phyloP scores from a whole-genome alignment of 805 yeast species.

The Sugiyamaella marilandica region DNA sequence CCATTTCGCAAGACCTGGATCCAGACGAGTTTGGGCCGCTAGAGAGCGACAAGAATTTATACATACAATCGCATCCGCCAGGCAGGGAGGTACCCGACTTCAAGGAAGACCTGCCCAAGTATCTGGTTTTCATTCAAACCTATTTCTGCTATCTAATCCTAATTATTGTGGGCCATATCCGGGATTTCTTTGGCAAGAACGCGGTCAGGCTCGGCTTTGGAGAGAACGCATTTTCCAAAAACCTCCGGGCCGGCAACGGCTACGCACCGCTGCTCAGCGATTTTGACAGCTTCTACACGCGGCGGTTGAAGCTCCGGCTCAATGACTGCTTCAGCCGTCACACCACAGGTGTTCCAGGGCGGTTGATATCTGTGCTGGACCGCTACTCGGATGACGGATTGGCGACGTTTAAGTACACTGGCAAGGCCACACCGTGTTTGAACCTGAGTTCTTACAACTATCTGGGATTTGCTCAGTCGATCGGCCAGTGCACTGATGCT shows the following conservation, averaged over 20 bases:
- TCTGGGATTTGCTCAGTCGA: conserved; percentile 93
- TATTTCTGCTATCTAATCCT: conserved; percentile 79
- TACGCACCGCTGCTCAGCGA: conserved; percentile 95
- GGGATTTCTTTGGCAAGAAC: conserved; percentile 76
- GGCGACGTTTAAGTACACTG: conserved; percentile 65
- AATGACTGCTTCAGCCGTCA: conserved; percentile 96
- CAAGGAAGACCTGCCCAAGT: conserved; percentile 83
- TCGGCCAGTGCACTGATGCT: conserved; percentile 81
- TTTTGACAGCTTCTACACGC: conserved; percentile 87
- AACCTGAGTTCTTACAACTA: conserved; percentile 90
- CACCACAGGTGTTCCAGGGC: conserved; percentile 96
- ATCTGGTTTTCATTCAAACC: conserved; percentile 70
- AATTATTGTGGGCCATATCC: conserved; percentile 82
- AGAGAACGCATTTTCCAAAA: conserved; percentile 48
- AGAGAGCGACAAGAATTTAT: conserved; percentile 42
- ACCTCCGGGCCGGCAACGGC: conserved; percentile 74
- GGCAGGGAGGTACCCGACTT: conserved; percentile 49
- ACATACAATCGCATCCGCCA: conserved; percentile 53
- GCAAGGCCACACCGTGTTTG: conserved; percentile 69
- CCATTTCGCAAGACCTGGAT: conserved; percentile 9
- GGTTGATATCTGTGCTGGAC: conserved; percentile 77
- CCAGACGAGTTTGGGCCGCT: conserved; percentile 22
- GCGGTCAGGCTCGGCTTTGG: conserved; percentile 44
- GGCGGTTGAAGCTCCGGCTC: conserved; percentile 84
- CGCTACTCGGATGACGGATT: conserved; percentile 65